Evolutionary conservation across 306 rosid species (phyloP).

Genomic region (Dalbergia cochinchinensis): DNA sequence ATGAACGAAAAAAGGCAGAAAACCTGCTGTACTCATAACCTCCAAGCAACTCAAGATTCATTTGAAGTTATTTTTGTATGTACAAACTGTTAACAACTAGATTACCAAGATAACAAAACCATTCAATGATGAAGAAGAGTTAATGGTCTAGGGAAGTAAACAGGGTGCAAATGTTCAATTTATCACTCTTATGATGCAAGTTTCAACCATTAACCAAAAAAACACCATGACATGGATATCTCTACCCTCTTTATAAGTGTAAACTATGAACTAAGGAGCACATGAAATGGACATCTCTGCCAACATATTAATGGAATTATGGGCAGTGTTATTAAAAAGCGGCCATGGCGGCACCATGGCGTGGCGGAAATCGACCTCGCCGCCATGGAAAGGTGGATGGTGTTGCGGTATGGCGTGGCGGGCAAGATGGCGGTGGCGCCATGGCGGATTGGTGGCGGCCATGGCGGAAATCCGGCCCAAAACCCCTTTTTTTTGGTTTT

Average conservation of each 20-base stretch:
- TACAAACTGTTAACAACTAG: too few relatives aligned
- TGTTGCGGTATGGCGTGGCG: too few relatives aligned
- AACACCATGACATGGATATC: neutral
- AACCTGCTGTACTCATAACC: slow-evolving; percentile 10
- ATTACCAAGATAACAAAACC: neutral
- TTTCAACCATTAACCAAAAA: neutral
- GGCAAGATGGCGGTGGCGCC: too few relatives aligned
- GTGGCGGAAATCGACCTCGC: too few relatives aligned
- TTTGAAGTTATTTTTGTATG: slow-evolving; percentile 14
- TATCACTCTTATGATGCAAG: neutral
- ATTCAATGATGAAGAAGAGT: neutral
- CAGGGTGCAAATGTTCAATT: neutral
- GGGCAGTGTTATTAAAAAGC: too few relatives aligned
- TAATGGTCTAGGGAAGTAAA: too few relatives aligned
- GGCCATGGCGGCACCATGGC: too few relatives aligned
- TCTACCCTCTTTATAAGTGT: neutral
- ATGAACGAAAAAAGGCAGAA: slow-evolving; percentile 11
- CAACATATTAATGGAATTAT: neutral
- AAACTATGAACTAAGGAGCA: slow-evolving; percentile 22
- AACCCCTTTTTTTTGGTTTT: too few relatives aligned
- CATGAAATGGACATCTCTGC: neutral
- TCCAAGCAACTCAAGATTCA: slow-evolving; percentile 24
- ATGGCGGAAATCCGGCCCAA: too few relatives aligned
- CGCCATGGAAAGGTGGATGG: too few relatives aligned
- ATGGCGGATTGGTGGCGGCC: too few relatives aligned